Conservation (phyloP, 441 rosid genomes). For the Lepidium campestre region DNA sequence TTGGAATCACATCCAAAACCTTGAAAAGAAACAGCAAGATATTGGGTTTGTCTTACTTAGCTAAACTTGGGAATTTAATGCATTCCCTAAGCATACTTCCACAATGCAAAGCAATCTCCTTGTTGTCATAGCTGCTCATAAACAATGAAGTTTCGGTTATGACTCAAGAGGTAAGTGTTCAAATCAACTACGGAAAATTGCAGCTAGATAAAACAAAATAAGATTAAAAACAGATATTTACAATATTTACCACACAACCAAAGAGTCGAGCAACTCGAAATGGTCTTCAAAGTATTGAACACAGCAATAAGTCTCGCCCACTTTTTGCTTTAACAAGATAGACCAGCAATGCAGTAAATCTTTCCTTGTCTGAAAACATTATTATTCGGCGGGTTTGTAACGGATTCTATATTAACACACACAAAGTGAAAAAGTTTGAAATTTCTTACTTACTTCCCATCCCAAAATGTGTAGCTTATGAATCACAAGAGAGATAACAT, state of each 20-base stretch:
- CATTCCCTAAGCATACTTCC: slow-evolving; percentile 95
- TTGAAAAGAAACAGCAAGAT: slow-evolving; percentile 12
- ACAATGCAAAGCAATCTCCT: slow-evolving; percentile 84
- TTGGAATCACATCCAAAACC: neutral
- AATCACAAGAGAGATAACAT: slow-evolving; percentile 62
- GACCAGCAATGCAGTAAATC: slow-evolving; percentile 91
- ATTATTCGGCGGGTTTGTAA: neutral
- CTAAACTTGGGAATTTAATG: slow-evolving; percentile 81
- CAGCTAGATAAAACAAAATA: neutral
- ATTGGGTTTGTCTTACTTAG: slow-evolving; percentile 62
- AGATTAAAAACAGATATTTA: neutral
- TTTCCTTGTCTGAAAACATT: slow-evolving; percentile 65
- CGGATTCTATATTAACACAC: neutral
- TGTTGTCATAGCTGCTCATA: slow-evolving; percentile 83
- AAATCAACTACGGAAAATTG: neutral
- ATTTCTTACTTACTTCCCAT: slow-evolving; percentile 74
- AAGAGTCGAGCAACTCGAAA: slow-evolving; percentile 79
- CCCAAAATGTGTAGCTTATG: slow-evolving; percentile 78
- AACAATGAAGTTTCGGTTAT: neutral
- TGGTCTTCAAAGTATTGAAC: slow-evolving; percentile 71
- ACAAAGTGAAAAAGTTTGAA: slow-evolving; percentile 5
- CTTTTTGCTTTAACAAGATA: slow-evolving; percentile 73
- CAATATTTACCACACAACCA: slow-evolving; percentile 33
- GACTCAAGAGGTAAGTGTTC: neutral
- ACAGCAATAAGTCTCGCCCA: slow-evolving; percentile 53